Evolutionary conservation across 176 grass and related monocot genomes (phyloP), one percentile per base, ranked within the genome.

Genomic region (Tillandsia fasciculata): DNA sequence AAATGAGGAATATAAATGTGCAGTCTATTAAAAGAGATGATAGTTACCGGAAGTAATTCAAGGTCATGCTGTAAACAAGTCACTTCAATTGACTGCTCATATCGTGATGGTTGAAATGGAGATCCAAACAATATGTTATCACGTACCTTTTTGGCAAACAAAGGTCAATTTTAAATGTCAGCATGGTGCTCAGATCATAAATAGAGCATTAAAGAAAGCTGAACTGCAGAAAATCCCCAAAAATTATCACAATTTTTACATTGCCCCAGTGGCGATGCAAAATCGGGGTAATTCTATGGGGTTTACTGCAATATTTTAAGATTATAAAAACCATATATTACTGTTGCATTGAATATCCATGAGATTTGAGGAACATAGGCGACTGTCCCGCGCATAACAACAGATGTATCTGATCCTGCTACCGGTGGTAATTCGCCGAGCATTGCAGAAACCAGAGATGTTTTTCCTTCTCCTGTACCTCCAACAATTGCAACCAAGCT

Each of bases 341-440:
- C 94, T 0, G 89, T 99, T 65, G 94, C 94, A 84, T 99, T 99
- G 82, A 99, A 99, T 67, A 99, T 99, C 94, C 94, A 99, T 79
- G 94, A 99, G 85, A 99, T 77, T 84, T 99, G 94, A 90, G 94
- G 89, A 81, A 99, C 89, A 75, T 99, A 99, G 64, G 94, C 94
- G 79, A 93, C 94, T 8, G 84, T 83, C 67, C 94, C 94, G 64
- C 77, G 86, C 70, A 90, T 15, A 23, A 81, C 72, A 53, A 93
- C 89, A 1, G 82, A 93, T 28, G 94, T 83, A 76, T 83, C 72
- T 27, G 89, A 85, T 79, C 84, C 94, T 59, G 82, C 63, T 58
- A 86, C 75, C 64, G 89, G 79, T 70, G 84, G 75, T 72, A 99
- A 83, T 80, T 99, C 94, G 53, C 94, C 87, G 77, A 99, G 94